Base-by-base conservation (phyloP, 805 yeast species). In the Yarrowia divulgata region DNA sequence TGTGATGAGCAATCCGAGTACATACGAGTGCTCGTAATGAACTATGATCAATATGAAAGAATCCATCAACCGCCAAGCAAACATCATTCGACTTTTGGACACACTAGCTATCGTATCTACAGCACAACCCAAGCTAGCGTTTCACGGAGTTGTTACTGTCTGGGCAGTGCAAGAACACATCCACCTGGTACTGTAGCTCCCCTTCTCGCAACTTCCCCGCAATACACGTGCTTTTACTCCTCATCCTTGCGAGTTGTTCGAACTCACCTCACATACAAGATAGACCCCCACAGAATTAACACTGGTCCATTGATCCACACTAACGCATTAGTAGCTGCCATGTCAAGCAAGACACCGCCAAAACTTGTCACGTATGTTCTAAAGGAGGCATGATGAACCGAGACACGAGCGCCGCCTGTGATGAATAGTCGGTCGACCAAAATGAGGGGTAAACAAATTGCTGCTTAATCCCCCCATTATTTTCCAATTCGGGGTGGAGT, bases 361-460 rank as follows among this genome's bases (percentile, higher is more conserved):
- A 49, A 32, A 49, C 23, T 48, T 49, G 39, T 49, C 39, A 8
- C 6, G 34, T 2, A 3, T 4, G 10, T 3, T 8, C 39, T 13
- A 16, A 49, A 32, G 1, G 12, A 16, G 52, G 39, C 54, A 49
- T 16, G 39, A 32, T 13, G 19, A 49, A 16, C 39, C 54, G 54
- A 32, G 7, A 49, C 2, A 23, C 14, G 14, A 9, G 29, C 8
- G 29, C 29, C 29, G 29, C 16, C 49, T 19, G 18, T 8, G 7
- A n/a, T 2, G 8, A 5, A 6, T 12, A 6, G 23, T 34, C 23
- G 13, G n/a, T 23, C 8, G 50, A 12, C 45, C 35, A 29, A 29
- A 48, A 49, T 49, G 54, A 32, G 54, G 54, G 54, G 54, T 32
- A 49, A 16, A 32, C 16, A 40, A 13, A 14, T 9, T 29, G 13